A percentile compares a stretch with the other conserved stretches of the same genome.
Conservation (phyloP, 768 basidiomycete genomes). For the Mycena latifolia region DNA sequence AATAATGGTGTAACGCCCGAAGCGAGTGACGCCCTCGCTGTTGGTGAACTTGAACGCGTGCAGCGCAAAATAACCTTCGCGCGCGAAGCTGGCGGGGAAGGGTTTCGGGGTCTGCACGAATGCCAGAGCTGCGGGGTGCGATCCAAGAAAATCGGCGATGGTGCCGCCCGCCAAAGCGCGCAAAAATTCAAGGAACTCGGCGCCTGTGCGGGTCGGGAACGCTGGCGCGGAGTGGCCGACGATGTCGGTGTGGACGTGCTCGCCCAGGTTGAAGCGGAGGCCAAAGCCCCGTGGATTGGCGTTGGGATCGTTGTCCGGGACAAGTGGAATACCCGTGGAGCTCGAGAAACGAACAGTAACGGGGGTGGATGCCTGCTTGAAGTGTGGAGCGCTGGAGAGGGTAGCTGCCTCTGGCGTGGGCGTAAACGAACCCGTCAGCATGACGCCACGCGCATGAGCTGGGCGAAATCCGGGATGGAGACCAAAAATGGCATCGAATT, state of each 20-base stretch:
- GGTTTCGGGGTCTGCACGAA: constrained; percentile 40
- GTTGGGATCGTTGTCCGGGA: constrained; percentile 38
- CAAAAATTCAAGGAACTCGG: constrained; percentile 37
- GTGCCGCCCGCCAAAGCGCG: constrained; percentile 35
- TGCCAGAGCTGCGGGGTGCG: constrained; percentile 34
- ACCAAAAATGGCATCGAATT: constrained; percentile 36
- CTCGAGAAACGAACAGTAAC: constrained; percentile 37
- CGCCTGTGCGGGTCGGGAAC: constrained; percentile 36
- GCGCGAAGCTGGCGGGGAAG: constrained; percentile 31
- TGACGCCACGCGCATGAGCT: constrained; percentile 35
- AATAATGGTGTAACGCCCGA: constrained; percentile 34
- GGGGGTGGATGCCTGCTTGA: constrained; percentile 31
- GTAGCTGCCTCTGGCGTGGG: constrained; percentile 32
- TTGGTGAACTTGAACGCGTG: constrained; percentile 39
- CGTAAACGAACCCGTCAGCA: constrained; percentile 32
- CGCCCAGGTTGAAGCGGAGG: constrained; percentile 35
- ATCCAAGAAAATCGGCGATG: constrained; percentile 29
- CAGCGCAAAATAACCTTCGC: constrained; percentile 35
- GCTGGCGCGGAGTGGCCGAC: constrained; percentile 33
- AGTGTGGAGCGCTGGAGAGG: constrained; percentile 37
- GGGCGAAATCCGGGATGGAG: constrained; percentile 36
- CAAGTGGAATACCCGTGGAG: constrained; percentile 34
- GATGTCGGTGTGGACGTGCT: constrained; percentile 38
- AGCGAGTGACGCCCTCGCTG: constrained; percentile 26
- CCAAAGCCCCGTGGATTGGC: constrained; percentile 38